Base-by-base conservation (phyloP, 345 rosid species). In the Salix koriyanagi region DNA sequence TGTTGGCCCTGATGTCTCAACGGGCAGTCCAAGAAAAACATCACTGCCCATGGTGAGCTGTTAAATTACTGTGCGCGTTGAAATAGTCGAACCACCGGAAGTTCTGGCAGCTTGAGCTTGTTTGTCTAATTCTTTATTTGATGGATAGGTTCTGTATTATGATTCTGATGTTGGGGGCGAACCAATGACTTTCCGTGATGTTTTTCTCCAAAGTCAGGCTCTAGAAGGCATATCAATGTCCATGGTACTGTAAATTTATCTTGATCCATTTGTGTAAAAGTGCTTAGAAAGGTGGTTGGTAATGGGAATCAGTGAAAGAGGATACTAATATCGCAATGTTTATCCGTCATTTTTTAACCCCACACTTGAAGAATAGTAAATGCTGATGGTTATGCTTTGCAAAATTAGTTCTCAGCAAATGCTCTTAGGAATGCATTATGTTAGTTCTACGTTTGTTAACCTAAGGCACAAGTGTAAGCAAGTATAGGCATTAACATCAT, bases 171-270 rank as follows among this genome's bases (percentile, higher is more conserved):
- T 87, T 73, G 96, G 93, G 62, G 97, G 96, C 50, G 90, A 85
- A 71, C 98, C 96, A 26, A 83, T 96, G 85, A 92, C 83, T 68
- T 96, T 96, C 76, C 92, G 91, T 46, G 94, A 93, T 82, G 94
- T 96, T 83, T 96, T 96, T 75, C 94, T 96, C 68, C 97, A 82
- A 80, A 96, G 99, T 83, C 99, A 96, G 83, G 98, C 99, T 75
- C 84, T 96, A 82, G 99, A 96, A 85, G 94, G 92, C 79, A 90
- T 96, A 74, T 85, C 86, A 15, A 74, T 93, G 79, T 91, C 98
- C 69, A 91, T 91, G 98, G 99, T 93, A 87, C 30, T 83, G 72
- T 80, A 70, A 80, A 74, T 12, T 58, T 74, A 68, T 58, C 36
- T 68, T 65, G 19, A 16, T 23, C 56, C 60, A 64, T 69, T 32